phyloP scores from a whole-genome alignment of 148 eudicot species.

The Silene conica region DNA sequence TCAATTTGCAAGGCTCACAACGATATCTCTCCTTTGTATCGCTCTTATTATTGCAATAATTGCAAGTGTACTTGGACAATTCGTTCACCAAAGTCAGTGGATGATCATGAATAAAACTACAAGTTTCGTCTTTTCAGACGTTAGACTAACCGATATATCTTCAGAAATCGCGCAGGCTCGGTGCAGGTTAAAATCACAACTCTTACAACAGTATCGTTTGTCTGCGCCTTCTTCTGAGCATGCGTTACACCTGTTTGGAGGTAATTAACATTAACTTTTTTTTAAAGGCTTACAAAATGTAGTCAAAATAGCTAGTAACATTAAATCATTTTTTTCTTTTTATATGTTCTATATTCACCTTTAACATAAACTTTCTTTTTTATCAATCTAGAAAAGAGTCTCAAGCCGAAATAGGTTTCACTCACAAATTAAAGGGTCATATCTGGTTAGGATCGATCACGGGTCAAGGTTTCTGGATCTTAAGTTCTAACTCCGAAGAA shows the following conservation, averaged over 20 bases:
- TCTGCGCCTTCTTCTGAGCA: conserved; percentile 7
- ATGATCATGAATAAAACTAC: conserved; percentile 4
- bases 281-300: too few species aligned
- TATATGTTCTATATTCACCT: too few species aligned
- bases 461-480: too few species aligned
- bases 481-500: too few species aligned
- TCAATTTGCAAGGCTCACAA: not conserved
- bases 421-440: too few species aligned
- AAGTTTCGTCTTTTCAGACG: not conserved
- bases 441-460: too few species aligned
- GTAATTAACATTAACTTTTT: too few species aligned
- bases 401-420: too few species aligned
- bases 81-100: not conserved
- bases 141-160: not conserved
- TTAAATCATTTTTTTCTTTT: too few species aligned
- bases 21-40: not conserved
- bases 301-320: too few species aligned
- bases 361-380: too few species aligned
- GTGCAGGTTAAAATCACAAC: conserved; percentile 18
- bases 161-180: conserved; percentile 10
- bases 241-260: conserved; percentile 3
- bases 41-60: not conserved
- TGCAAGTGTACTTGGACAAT: not conserved
- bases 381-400: too few species aligned
- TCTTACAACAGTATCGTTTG: conserved; percentile 5